Percentiles rank a stretch among this genome's conserved stretches.
Conservation (phyloP, 805 yeast genomes). For the Candida adriatica region DNA sequence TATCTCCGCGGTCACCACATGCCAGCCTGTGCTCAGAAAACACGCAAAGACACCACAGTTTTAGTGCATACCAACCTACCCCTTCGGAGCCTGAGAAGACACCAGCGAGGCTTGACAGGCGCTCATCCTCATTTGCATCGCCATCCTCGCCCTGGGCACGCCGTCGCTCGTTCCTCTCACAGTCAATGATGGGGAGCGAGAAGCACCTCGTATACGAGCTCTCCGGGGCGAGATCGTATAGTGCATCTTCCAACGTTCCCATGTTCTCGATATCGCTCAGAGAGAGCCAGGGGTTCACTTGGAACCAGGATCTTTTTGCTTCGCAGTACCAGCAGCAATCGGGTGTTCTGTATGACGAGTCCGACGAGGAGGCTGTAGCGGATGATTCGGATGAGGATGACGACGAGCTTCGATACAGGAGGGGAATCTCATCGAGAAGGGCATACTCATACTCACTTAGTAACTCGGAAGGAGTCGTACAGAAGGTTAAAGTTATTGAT, state of each 20-base stretch:
- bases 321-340: constrained; percentile 56
- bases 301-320: constrained; percentile 75
- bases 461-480: constrained; percentile 11
- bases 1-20: not conserved
- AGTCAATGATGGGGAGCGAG: constrained; percentile 52
- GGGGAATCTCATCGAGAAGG: not conserved
- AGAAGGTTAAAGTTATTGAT: constrained; percentile 20
- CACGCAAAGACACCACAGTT: not conserved
- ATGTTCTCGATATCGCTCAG: constrained; percentile 39
- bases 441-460: constrained; percentile 12
- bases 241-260: constrained; percentile 12
- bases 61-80: not conserved
- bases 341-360: constrained; percentile 30
- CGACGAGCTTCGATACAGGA: constrained; percentile 1
- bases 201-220: constrained; percentile 45
- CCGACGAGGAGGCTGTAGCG: not conserved
- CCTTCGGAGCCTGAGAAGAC: not conserved
- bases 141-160: constrained; percentile 34
- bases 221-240: constrained; percentile 9
- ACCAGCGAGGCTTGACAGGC: constrained; percentile 2
- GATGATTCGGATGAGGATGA: constrained; percentile 4
- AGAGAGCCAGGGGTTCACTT: constrained; percentile 67
- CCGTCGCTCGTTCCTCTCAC: constrained; percentile 49
- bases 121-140: constrained; percentile 16
- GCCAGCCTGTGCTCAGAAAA: not conserved